These are phyloP conservation scores for Hordeum marinum DNA, from an alignment of 176 grass and related monocot genomes.

Conservation along the genomic window DNA sequence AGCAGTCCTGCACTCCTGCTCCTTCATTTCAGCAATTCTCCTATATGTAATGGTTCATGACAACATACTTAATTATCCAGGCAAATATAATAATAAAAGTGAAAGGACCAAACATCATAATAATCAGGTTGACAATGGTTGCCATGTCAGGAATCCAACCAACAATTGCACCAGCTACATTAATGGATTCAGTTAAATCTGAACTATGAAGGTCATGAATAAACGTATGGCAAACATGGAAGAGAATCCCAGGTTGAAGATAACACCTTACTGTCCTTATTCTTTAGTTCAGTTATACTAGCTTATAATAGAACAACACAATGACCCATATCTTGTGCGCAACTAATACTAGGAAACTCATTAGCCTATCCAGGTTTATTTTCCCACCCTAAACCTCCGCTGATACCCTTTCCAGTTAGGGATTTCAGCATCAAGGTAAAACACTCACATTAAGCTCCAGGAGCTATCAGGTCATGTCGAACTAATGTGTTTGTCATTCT, in stretches of 20 bases:
- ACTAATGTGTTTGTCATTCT: neutral
- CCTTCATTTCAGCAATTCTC: slow-evolving; percentile 62
- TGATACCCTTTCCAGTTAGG: neutral
- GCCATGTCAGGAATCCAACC: neutral
- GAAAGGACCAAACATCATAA: neutral
- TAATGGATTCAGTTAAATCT: neutral
- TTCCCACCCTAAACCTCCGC: neutral
- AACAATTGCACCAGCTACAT: neutral
- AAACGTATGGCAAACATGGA: neutral
- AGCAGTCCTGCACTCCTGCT: slow-evolving; percentile 47
- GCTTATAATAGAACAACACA: neutral
- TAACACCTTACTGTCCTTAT: neutral
- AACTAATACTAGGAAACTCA: neutral
- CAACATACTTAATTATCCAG: slow-evolving; percentile 6
- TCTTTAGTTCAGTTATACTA: neutral
- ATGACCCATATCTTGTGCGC: neutral
- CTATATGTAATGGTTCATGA: slow-evolving; percentile 24
- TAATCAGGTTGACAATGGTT: neutral
- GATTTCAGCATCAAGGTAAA: neutral
- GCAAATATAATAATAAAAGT: neutral
- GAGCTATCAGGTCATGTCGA: neutral
- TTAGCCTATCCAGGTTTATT: slow-evolving; percentile 3
- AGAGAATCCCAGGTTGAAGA: neutral
- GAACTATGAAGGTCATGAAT: neutral
- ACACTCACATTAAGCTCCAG: neutral